Evolutionary conservation across 352 stramenopile genomes (phyloP).

Genomic region (Phytophthora tentaculata): DNA sequence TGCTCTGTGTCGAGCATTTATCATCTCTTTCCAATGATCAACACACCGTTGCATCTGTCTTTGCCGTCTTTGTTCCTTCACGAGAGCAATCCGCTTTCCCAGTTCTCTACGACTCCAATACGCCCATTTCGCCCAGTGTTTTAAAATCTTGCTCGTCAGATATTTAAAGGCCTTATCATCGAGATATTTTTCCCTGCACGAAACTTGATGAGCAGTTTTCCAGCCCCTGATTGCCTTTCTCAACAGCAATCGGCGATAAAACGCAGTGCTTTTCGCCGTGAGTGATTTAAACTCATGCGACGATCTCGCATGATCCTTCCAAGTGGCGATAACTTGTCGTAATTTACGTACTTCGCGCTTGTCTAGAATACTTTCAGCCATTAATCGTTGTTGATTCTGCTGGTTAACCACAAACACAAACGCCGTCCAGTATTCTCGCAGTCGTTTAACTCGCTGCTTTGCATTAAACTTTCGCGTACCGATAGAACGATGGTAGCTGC

Average conservation of each 20-base stretch:
- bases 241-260: conserved; percentile 13
- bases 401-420: conserved; percentile 22
- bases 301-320: conserved; percentile 8
- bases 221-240: conserved; percentile 8
- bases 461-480: conserved; percentile 5
- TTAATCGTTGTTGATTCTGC: conserved; percentile 10
- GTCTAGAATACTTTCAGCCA: conserved; percentile 17
- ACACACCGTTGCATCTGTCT: conserved; percentile 12
- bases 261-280: background rate
- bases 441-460: background rate
- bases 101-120: conserved; percentile 31
- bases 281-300: conserved; percentile 1
- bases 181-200: conserved; percentile 1
- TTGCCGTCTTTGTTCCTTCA: conserved; percentile 11
- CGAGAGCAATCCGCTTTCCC: conserved; percentile 11
- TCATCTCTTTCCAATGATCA: conserved; percentile 14
- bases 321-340: conserved; percentile 5
- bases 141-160: conserved; percentile 21
- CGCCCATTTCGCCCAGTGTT: conserved; percentile 38
- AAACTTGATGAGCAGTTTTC: conserved; percentile 17
- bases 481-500: conserved; percentile 3
- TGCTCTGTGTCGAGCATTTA: conserved; percentile 9
- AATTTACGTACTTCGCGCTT: conserved; percentile 13
- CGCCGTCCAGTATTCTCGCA: conserved; percentile 18
- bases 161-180: conserved; percentile 12